These are phyloP conservation scores for Colletotrichum coccodes DNA, from an alignment of 2,329 filamentous ascomycete species.

Conservation along the genomic window DNA sequence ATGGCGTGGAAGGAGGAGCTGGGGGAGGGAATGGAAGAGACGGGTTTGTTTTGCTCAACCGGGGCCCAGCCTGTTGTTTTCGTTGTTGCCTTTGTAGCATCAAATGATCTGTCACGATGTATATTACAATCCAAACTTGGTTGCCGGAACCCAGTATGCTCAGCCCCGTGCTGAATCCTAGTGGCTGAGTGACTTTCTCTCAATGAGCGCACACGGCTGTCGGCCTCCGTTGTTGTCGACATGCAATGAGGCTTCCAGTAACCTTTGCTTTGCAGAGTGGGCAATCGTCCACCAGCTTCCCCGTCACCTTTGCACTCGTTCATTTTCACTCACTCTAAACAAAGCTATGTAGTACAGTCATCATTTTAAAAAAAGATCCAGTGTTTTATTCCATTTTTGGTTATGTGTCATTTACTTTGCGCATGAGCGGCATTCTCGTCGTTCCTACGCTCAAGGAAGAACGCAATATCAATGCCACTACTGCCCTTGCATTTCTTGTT, in stretches of 20 bases:
- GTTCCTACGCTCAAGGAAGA: background rate
- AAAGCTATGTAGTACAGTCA: background rate
- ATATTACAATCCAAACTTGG: background rate
- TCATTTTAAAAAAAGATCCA: background rate
- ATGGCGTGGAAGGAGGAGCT: background rate
- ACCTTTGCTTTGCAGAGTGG: background rate
- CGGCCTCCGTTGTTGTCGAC: background rate
- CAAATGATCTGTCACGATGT: background rate
- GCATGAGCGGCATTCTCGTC: background rate
- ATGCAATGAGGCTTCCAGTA: background rate
- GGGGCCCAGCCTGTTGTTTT: background rate
- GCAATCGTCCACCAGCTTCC: background rate
- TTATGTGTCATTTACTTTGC: background rate
- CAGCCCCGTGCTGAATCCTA: background rate
- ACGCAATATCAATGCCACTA: background rate
- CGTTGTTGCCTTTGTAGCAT: background rate
- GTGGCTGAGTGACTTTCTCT: background rate
- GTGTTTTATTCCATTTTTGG: background rate
- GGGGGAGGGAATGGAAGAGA: background rate
- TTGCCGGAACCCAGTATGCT: background rate
- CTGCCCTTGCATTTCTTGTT: background rate
- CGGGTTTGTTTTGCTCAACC: background rate
- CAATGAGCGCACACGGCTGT: no score
- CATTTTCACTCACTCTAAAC: background rate
- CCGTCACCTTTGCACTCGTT: background rate